Percentiles rank a stretch among this genome's conserved stretches.
Evolutionary conservation across 1,139 yeast species (phyloP).

Genomic region (Hemisphaericaspora xylofermentans): DNA sequence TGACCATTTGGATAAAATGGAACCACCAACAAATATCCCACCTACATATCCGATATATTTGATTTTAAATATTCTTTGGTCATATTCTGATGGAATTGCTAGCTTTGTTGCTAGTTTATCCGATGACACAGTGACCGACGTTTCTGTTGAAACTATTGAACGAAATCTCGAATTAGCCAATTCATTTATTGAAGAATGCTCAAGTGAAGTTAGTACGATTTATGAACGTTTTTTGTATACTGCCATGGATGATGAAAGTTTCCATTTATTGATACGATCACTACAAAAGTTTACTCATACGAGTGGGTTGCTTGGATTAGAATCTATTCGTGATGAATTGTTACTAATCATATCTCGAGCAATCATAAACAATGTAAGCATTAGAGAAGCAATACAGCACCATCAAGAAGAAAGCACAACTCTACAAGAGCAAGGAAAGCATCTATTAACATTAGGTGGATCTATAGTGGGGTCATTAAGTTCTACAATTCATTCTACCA

Average conservation of each 20-base stretch:
- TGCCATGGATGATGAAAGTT: conserved; percentile 63
- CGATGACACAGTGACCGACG: conserved; percentile 20
- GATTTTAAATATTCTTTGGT: conserved; percentile 51
- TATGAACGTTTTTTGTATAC: conserved; percentile 59
- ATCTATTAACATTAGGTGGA: conserved; percentile 56
- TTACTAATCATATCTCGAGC: conserved; percentile 57
- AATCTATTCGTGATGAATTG: conserved; percentile 58
- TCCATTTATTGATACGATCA: conserved; percentile 65
- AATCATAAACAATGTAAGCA: conserved; percentile 42
- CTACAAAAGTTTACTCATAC: conserved; percentile 81
- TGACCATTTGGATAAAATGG: conserved; percentile 76
- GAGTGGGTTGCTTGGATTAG: conserved; percentile 67
- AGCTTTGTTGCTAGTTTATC: conserved; percentile 48
- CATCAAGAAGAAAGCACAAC: conserved; percentile 5
- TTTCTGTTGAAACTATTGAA: conserved; percentile 25
- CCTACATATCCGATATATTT: conserved; percentile 62
- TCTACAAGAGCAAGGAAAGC: conserved; percentile 28
- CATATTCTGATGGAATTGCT: conserved; percentile 70
- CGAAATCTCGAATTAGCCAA: conserved; percentile 39
- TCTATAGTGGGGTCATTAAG: conserved; percentile 54
- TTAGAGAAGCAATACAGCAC: conserved; percentile 12
- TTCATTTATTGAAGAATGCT: conserved; percentile 41
- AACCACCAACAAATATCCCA: conserved; percentile 64
- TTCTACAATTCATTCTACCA: conserved; percentile 4
- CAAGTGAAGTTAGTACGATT: conserved; percentile 46